A percentile compares a stretch with the other conserved stretches of the same genome.
Evolutionary conservation across 2,329 filamentous ascomycete species (phyloP).

Genomic region (Huntiella bhutanensis): DNA sequence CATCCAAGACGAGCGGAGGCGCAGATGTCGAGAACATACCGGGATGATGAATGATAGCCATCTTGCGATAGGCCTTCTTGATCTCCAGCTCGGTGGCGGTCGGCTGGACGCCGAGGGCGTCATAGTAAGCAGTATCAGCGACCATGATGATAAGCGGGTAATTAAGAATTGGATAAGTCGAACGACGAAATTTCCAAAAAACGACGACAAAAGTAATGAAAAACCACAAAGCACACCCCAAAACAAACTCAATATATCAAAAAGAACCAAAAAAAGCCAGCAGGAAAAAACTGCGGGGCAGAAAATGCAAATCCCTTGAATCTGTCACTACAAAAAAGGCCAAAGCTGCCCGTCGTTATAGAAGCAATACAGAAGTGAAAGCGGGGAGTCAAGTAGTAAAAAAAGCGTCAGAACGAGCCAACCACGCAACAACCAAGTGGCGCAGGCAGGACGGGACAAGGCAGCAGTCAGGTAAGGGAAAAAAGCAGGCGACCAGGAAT

Average conservation of each 20-base stretch:
- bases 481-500: no score
- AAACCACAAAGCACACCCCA: slow-evolving; percentile 9
- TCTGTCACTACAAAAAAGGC: no score
- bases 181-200: background rate
- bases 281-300: background rate
- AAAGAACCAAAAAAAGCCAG: background rate
- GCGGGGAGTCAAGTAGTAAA: no score
- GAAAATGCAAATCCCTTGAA: background rate
- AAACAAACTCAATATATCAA: slow-evolving; percentile 11
- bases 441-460: no score
- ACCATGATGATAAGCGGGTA: slow-evolving; percentile 41
- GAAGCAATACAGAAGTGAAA: no score
- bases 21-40: slow-evolving; percentile 28
- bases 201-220: slow-evolving; percentile 2
- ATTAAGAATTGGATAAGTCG: background rate
- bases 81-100: slow-evolving; percentile 82
- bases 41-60: slow-evolving; percentile 84
- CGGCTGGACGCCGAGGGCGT: slow-evolving; percentile 65
- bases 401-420: no score
- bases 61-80: slow-evolving; percentile 90
- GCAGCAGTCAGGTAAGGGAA: no score
- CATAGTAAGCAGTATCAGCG: slow-evolving; percentile 75
- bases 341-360: no score
- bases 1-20: background rate
- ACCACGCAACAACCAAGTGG: no score